These are phyloP conservation scores for Pseudogymnoascus sp. DNA, from an alignment of 2,329 filamentous ascomycete genomes.

Conservation along the genomic window DNA sequence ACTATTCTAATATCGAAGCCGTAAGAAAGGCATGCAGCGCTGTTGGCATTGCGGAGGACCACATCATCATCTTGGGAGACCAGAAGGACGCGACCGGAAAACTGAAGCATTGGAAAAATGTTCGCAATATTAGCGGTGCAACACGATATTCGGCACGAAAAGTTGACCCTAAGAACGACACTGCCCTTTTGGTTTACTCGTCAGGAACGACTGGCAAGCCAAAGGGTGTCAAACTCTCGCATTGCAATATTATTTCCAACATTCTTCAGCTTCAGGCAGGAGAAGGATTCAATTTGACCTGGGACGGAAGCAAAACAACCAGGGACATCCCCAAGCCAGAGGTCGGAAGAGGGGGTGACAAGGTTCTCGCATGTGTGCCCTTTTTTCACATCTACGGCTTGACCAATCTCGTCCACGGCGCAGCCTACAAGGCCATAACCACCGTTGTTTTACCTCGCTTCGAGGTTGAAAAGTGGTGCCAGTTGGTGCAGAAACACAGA, in stretches of 20 bases:
- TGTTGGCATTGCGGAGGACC: constrained; percentile 60
- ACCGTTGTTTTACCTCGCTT: constrained; percentile 69
- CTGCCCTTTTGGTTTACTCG: constrained; percentile 73
- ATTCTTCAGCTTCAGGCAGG: constrained; percentile 41
- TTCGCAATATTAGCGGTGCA: constrained; percentile 57
- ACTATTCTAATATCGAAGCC: constrained; percentile 53
- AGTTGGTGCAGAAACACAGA: constrained; percentile 62
- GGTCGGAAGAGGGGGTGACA: constrained; percentile 39
- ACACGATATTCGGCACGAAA: constrained; percentile 52
- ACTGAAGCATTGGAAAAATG: constrained; percentile 64
- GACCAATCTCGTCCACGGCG: constrained; percentile 60
- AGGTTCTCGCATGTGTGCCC: constrained; percentile 66
- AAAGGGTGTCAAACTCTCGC: constrained; percentile 65
- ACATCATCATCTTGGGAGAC: constrained; percentile 68
- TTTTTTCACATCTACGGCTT: constrained; percentile 73
- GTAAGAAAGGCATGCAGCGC: constrained; percentile 58
- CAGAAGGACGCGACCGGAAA: constrained; percentile 55
- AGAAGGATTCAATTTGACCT: constrained; percentile 47
- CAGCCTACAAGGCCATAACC: constrained; percentile 55
- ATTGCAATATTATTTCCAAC: constrained; percentile 21
- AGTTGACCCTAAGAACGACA: constrained; percentile 49
- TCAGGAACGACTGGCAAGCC: constrained; percentile 78
- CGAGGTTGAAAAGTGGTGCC: constrained; percentile 68
- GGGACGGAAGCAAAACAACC: constrained; percentile 53
- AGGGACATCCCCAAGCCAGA: constrained; percentile 52